phyloP scores from a whole-genome alignment of 257 asterid species.

The Anisodus tanguticus region DNA sequence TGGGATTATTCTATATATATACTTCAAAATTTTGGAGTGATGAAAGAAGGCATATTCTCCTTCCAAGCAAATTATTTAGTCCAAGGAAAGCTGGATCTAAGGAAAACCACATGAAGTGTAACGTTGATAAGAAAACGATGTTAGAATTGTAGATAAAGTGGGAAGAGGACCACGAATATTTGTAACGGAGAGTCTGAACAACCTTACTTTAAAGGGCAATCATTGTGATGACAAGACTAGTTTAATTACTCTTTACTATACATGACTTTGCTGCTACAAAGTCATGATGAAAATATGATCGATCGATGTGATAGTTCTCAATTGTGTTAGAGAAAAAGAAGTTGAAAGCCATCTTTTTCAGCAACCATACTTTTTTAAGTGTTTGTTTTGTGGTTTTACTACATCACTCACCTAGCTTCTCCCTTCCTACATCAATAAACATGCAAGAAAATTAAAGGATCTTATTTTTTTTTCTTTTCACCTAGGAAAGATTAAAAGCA shows the following conservation, averaged over 20 bases:
- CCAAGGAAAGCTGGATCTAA: not conserved
- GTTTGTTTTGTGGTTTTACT: conserved; percentile 16
- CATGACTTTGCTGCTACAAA: not conserved
- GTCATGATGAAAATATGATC: conserved; percentile 28
- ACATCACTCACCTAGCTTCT: not conserved
- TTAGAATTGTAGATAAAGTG: not conserved
- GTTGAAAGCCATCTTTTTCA: conserved; percentile 73
- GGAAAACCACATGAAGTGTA: conserved; percentile 13
- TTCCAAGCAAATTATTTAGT: conserved; percentile 3
- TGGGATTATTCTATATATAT: not conserved
- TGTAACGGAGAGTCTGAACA: conserved; percentile 28
- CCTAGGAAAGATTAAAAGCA: not conserved
- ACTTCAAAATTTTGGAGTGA: not conserved
- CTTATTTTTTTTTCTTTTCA: not conserved
- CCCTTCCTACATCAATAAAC: not conserved
- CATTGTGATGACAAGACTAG: conserved; percentile 27
- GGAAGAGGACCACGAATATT: conserved; percentile 22
- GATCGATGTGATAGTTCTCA: conserved; percentile 74
- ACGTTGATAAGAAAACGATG: not conserved
- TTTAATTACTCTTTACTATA: conserved; percentile 15
- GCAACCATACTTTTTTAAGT: conserved; percentile 34
- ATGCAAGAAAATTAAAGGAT: not conserved
- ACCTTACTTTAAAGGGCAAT: conserved; percentile 38
- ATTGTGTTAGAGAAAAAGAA: conserved; percentile 57
- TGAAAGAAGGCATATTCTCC: not conserved